Percentiles rank a stretch among this genome's conserved stretches.
phyloP scores from a whole-genome alignment of 2,329 filamentous ascomycete species.

The Scopulariopsis brevicaulis region DNA sequence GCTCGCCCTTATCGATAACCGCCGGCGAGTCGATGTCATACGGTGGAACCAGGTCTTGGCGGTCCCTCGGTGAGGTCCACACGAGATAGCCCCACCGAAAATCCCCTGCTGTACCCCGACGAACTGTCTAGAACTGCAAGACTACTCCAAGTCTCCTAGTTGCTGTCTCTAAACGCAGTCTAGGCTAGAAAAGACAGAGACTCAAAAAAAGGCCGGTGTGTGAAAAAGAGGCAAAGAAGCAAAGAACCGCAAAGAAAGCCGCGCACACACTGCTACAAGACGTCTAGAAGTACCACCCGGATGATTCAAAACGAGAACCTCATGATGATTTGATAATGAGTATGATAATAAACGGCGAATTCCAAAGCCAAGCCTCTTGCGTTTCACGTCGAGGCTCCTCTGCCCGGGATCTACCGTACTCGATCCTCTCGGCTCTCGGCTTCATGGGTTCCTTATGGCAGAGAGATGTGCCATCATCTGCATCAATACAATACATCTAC shows the following conservation, averaged over 20 bases:
- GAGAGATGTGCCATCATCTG: neutral
- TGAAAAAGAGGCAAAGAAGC: no score
- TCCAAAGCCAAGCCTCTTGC: no score
- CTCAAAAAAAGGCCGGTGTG: no score
- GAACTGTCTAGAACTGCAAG: neutral
- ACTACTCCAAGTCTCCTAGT: neutral
- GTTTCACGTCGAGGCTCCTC: no score
- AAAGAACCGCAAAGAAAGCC: no score
- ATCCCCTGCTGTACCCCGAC: neutral
- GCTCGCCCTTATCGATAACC: constrained; percentile 5
- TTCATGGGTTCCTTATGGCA: neutral
- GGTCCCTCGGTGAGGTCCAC: neutral
- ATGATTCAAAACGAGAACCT: no score
- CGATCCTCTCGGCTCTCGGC: neutral
- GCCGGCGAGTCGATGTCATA: neutral
- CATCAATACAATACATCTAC: neutral
- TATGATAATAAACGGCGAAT: no score
- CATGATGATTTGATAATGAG: no score
- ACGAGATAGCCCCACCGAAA: neutral
- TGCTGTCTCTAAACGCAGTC: no score
- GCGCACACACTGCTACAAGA: no score
- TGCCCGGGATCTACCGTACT: neutral
- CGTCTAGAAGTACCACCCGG: no score
- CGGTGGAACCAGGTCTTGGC: neutral
- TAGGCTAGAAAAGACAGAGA: no score